phyloP scores from a whole-genome alignment of 768 basidiomycete genomes.

The Cystobasidium onofrii region DNA sequence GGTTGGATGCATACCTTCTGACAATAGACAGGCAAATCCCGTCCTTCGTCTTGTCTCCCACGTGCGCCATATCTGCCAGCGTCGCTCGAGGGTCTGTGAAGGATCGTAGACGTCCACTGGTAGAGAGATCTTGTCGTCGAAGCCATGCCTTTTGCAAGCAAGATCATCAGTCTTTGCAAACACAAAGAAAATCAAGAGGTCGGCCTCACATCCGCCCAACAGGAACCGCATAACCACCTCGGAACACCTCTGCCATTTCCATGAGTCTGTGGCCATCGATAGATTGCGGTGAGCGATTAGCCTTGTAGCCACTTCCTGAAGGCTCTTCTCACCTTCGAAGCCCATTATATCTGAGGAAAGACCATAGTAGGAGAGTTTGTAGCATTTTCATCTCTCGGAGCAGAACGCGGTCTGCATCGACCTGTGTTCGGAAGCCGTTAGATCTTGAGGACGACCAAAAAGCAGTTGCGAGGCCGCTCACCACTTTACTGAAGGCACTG shows the following conservation, averaged over 20 bases:
- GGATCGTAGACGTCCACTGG: not conserved
- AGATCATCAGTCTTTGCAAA: not conserved
- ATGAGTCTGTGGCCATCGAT: not conserved
- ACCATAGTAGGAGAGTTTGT: not conserved
- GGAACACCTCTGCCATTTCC: conserved; percentile 1
- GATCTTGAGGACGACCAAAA: not conserved
- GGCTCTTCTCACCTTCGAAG: not conserved
- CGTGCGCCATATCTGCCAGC: not conserved
- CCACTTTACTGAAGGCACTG: not conserved
- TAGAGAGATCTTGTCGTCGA: not conserved
- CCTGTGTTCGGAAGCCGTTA: not conserved
- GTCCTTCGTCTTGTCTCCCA: not conserved
- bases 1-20: not conserved
- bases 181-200: no score
- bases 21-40: not conserved
- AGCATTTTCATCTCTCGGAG: not conserved
- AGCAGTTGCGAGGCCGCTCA: not conserved
- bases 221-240: not conserved
- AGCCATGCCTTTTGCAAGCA: not conserved
- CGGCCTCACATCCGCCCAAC: not conserved
- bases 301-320: no score
- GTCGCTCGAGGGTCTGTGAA: not conserved
- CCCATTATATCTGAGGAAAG: not conserved
- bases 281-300: no score
- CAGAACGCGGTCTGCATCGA: not conserved